These are phyloP conservation scores for Trametopsis cervina DNA, from an alignment of 768 basidiomycete genomes.

Conservation along the genomic window DNA sequence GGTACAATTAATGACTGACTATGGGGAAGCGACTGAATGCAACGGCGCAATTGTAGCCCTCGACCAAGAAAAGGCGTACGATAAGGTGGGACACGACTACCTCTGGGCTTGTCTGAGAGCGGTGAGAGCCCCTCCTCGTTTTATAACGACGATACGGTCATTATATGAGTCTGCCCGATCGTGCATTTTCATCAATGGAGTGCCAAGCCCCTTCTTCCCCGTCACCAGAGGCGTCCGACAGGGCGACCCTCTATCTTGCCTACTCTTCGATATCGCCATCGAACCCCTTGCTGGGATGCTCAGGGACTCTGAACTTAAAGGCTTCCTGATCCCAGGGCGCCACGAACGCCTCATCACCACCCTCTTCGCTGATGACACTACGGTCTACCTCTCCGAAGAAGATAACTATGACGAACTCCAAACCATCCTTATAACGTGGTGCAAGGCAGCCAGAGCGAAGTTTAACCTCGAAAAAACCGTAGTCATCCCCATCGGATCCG, in stretches of 20 bases:
- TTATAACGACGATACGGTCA: constrained; percentile 4
- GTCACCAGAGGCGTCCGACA: constrained; percentile 15
- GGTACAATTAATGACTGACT: constrained; percentile 6
- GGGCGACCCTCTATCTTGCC: constrained; percentile 18
- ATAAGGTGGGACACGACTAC: too few relatives aligned
- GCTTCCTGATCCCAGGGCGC: not conserved
- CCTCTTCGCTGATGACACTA: constrained; percentile 39
- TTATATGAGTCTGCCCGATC: constrained; percentile 11
- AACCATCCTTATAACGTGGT: constrained; percentile 1
- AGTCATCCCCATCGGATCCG: too few relatives aligned
- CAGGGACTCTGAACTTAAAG: constrained; percentile 5
- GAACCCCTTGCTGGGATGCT: constrained; percentile 13
- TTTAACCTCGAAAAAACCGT: constrained; percentile 1
- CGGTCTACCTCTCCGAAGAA: too few relatives aligned
- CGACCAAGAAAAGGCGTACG: too few relatives aligned
- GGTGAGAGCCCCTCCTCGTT: constrained; percentile 3
- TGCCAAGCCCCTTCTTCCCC: not conserved
- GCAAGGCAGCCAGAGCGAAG: not conserved
- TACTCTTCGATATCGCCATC: too few relatives aligned
- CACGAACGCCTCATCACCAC: constrained; percentile 23
- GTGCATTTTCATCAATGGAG: constrained; percentile 12
- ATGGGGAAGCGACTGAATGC: constrained; percentile 9
- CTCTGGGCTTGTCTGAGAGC: constrained; percentile 5
- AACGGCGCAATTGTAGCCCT: constrained; percentile 16
- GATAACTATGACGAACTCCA: not conserved